Evolutionary conservation across 2,329 filamentous ascomycete species (phyloP).

Genomic region (Xylariaceae sp.): DNA sequence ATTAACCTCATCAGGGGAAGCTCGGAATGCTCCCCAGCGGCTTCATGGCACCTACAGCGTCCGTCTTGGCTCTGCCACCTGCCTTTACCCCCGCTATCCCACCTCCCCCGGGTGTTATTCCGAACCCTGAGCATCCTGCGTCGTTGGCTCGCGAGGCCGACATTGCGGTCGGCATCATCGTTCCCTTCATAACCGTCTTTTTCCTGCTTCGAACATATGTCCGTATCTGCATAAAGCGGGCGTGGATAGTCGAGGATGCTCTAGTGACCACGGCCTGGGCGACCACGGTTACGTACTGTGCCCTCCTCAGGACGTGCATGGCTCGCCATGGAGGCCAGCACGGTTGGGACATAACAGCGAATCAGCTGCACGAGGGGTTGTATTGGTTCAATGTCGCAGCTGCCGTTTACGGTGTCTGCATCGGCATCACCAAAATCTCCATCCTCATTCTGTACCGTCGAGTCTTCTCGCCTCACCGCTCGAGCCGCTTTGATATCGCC

Average conservation of each 20-base stretch:
- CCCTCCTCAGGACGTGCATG: constrained; percentile 11
- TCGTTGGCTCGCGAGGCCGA: constrained; percentile 3
- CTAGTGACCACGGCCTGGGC: constrained; percentile 1
- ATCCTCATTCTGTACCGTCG: constrained; percentile 21
- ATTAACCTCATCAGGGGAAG: too few species aligned
- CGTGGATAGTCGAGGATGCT: constrained; percentile 20
- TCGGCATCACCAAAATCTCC: constrained; percentile 18
- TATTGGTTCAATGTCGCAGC: constrained; percentile 21
- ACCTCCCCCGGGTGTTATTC: constrained; percentile 14
- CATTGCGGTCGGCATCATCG: constrained; percentile 13
- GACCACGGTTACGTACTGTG: not conserved
- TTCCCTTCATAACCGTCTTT: constrained; percentile 14
- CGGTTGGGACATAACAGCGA: constrained; percentile 16
- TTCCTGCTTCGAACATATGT: constrained; percentile 15
- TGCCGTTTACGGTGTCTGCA: constrained; percentile 17
- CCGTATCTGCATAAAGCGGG: constrained; percentile 11
- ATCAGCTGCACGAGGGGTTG: constrained; percentile 8
- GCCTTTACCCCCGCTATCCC: constrained; percentile 15
- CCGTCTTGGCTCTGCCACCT: too few species aligned
- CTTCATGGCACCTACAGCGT: not conserved
- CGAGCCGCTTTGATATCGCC: constrained; percentile 15
- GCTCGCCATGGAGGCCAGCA: constrained; percentile 16
- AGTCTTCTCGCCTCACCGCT: constrained; percentile 18
- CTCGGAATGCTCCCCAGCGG: too few species aligned
- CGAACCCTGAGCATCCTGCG: constrained; percentile 12